Conservation (phyloP, 352 stramenopile genomes). For the Globisporangium megalacanthum region DNA sequence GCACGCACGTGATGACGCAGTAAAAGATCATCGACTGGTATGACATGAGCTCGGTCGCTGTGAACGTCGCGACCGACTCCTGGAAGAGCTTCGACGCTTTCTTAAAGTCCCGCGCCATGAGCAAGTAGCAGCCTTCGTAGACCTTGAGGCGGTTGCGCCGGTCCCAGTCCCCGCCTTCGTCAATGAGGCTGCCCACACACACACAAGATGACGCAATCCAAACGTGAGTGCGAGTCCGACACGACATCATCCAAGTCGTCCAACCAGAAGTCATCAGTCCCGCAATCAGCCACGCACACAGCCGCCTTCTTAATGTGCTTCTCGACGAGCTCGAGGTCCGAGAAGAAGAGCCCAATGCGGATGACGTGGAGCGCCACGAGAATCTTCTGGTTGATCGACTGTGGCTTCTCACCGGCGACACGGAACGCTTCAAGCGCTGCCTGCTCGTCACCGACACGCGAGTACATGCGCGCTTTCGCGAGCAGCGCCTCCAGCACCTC, state of each 20-base stretch:
- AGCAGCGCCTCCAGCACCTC: constrained; percentile 96
- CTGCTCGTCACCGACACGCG: constrained; percentile 91
- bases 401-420: constrained; percentile 90
- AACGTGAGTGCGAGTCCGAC: too few species aligned
- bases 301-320: constrained; percentile 87
- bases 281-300: constrained; percentile 23
- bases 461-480: constrained; percentile 91
- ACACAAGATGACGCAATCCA: too few species aligned
- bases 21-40: constrained; percentile 99
- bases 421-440: constrained; percentile 89
- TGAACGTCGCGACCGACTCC: constrained; percentile 98
- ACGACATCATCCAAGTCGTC: too few species aligned
- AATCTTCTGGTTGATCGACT: constrained; percentile 97
- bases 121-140: constrained; percentile 94
- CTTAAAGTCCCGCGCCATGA: constrained; percentile 93
- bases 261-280: too few species aligned
- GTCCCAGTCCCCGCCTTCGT: constrained; percentile 98
- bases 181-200: constrained; percentile 55
- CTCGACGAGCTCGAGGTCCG: constrained; percentile 79
- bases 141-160: constrained; percentile 98
- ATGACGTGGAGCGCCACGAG: constrained; percentile 95
- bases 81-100: constrained; percentile 91
- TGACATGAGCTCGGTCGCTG: constrained; percentile 95
- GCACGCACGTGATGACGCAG: constrained; percentile 93
- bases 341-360: constrained; percentile 86